These are phyloP conservation scores for Suillus placidus DNA, from an alignment of 768 basidiomycete species.

Conservation along the genomic window DNA sequence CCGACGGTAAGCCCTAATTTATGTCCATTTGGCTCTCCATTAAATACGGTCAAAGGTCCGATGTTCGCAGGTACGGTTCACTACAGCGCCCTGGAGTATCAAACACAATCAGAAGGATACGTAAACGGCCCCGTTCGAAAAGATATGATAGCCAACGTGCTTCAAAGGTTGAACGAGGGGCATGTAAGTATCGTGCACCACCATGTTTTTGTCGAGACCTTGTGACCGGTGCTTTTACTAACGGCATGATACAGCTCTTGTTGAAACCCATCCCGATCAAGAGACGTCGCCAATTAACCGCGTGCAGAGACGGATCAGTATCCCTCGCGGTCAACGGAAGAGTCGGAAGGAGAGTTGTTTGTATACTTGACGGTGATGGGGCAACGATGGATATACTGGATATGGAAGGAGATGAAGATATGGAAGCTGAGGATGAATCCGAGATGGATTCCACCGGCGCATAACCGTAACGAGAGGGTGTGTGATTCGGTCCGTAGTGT, in stretches of 20 bases:
- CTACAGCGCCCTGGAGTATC: constrained; percentile 65
- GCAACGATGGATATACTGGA: constrained; percentile 72
- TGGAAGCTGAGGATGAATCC: constrained; percentile 42
- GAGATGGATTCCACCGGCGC: constrained; percentile 30
- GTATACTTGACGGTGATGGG: constrained; percentile 69
- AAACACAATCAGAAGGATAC: constrained; percentile 48
- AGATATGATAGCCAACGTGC: constrained; percentile 62
- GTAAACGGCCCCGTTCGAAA: constrained; percentile 60
- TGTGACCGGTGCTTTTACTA: constrained; percentile 33
- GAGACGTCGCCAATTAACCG: constrained; percentile 56
- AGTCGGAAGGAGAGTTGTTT: constrained; percentile 71
- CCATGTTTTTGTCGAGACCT: constrained; percentile 34
- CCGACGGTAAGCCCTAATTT: constrained; percentile 41
- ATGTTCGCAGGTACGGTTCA: constrained; percentile 64
- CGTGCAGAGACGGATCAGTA: constrained; percentile 53
- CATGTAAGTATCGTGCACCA: constrained; percentile 55
- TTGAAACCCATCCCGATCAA: constrained; percentile 54
- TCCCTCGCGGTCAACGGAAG: constrained; percentile 76
- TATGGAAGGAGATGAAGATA: constrained; percentile 66
- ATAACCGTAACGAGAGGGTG: constrained; percentile 22
- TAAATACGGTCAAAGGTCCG: constrained; percentile 46
- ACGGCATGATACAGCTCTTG: constrained; percentile 48
- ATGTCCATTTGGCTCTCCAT: constrained; percentile 24
- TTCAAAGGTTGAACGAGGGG: constrained; percentile 60
- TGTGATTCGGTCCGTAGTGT: constrained; percentile 27